phyloP scores from a whole-genome alignment of 805 yeast genomes.

The Saturnispora saitoi region DNA sequence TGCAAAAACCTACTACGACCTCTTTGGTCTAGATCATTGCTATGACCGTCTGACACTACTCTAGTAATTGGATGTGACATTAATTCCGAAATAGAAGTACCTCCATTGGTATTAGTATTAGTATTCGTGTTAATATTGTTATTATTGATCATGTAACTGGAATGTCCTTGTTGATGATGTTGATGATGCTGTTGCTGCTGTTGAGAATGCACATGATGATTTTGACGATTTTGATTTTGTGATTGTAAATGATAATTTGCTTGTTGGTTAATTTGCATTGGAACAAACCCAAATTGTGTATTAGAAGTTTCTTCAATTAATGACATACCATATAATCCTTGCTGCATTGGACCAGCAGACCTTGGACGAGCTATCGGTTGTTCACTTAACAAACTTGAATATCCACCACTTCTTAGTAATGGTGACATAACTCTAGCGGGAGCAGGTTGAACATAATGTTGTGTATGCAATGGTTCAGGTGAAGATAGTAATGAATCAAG shows the following conservation, averaged over 20 bases:
- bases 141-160: background rate
- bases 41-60: conserved; percentile 24
- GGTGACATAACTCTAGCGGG: conserved; percentile 12
- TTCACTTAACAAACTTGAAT: conserved; percentile 8
- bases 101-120: background rate
- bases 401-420: conserved; percentile 6
- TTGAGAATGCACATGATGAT: conserved; percentile 1
- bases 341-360: conserved; percentile 35
- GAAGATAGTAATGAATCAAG: conserved; percentile 2
- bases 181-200: conserved; percentile 8
- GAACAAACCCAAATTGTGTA: conserved; percentile 4
- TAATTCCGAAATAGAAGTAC: conserved; percentile 1
- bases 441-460: conserved; percentile 8
- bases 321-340: background rate
- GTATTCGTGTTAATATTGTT: no score
- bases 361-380: conserved; percentile 31
- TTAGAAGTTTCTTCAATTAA: background rate
- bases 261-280: background rate
- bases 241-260: conserved; percentile 1
- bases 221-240: background rate
- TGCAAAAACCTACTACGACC: conserved; percentile 11
- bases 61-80: conserved; percentile 15
- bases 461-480: background rate
- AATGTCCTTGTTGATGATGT: background rate
- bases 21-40: conserved; percentile 17